A percentile compares a stretch with the other conserved stretches of the same genome.
Evolutionary conservation across 208 protist species (phyloP).

Genomic region (Cochliopodium minus): DNA sequence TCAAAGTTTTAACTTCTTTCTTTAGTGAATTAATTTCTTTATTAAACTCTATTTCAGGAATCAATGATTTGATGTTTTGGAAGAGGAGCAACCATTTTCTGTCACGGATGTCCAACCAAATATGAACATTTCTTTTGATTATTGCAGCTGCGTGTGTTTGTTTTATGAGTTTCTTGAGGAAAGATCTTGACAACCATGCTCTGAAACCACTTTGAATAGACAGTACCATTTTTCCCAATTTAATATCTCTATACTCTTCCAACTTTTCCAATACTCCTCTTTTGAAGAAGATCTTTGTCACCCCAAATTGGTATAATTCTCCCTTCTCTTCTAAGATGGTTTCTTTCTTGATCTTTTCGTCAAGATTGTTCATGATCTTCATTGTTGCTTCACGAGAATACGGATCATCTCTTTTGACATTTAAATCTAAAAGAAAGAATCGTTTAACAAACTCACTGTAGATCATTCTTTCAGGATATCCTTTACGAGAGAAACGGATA

Average conservation of each 20-base stretch:
- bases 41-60: constrained; percentile 19
- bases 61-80: constrained; percentile 32
- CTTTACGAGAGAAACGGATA: neutral
- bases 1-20: constrained; percentile 13
- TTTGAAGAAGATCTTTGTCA: neutral
- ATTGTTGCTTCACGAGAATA: neutral
- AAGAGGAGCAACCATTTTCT: constrained; percentile 28
- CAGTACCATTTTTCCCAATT: constrained; percentile 33
- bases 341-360: neutral
- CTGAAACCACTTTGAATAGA: constrained; percentile 34
- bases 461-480: neutral
- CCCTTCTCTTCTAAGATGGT: constrained; percentile 3
- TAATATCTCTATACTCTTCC: constrained; percentile 40
- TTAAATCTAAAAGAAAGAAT: neutral
- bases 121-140: constrained; percentile 38
- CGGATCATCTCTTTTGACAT: constrained; percentile 16
- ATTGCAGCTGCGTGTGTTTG: constrained; percentile 33
- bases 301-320: constrained; percentile 11
- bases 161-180: constrained; percentile 30
- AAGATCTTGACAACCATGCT: constrained; percentile 33
- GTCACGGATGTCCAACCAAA: constrained; percentile 8
- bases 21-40: constrained; percentile 32
- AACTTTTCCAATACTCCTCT: constrained; percentile 34
- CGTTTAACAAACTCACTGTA: neutral
- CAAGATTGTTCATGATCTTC: neutral